phyloP scores from a whole-genome alignment of 257 asterid genomes.

The Solanum tacnaense region DNA sequence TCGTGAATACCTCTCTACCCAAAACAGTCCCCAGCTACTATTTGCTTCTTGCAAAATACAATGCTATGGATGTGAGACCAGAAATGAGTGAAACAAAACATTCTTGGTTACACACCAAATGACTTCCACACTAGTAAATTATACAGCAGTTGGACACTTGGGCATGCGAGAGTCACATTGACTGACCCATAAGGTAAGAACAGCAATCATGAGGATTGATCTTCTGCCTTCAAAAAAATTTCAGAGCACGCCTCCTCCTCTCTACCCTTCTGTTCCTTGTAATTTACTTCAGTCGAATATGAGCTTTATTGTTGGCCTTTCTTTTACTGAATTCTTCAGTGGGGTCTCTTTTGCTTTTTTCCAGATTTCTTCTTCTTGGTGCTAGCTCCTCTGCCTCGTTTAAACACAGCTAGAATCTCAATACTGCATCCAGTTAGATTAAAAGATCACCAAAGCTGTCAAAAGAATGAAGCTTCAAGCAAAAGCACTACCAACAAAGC shows the following conservation, averaged over 20 bases:
- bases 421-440: constrained; percentile 47
- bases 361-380: constrained; percentile 14
- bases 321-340: background rate
- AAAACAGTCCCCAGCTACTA: background rate
- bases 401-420: constrained; percentile 82
- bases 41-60: background rate
- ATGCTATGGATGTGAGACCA: background rate
- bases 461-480: background rate
- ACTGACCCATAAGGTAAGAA: background rate
- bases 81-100: background rate
- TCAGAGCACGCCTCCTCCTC: background rate
- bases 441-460: background rate
- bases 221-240: background rate
- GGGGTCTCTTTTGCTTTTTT: background rate
- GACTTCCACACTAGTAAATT: background rate
- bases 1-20: background rate
- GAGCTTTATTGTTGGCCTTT: background rate
- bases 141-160: background rate
- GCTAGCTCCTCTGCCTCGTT: constrained; percentile 41
- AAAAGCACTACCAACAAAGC: background rate
- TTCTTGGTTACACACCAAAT: background rate
- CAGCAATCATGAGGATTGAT: background rate
- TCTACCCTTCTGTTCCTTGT: background rate
- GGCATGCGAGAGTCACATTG: background rate
- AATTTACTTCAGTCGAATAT: background rate